Percentiles rank a stretch among this genome's conserved stretches.
phyloP scores from a whole-genome alignment of 257 asterid species.

The Plantago elongata region DNA sequence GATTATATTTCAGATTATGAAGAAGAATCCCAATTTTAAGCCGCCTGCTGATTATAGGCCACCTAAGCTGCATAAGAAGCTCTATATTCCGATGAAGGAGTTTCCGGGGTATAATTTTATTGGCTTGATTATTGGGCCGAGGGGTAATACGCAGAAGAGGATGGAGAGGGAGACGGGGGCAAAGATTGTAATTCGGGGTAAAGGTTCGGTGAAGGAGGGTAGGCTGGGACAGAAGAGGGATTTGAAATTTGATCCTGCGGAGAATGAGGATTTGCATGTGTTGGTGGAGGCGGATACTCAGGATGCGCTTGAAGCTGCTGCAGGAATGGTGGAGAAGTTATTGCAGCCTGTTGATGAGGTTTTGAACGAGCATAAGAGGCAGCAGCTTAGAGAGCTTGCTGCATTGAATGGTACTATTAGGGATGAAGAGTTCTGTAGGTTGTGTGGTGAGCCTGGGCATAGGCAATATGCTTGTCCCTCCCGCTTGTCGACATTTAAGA shows the following conservation, averaged over 20 bases:
- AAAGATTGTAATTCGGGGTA: constrained; percentile 91
- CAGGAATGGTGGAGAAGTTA: constrained; percentile 92
- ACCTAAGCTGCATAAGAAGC: constrained; percentile 88
- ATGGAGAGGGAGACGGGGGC: constrained; percentile 98
- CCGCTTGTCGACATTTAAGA: constrained; percentile 73
- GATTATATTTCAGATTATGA: constrained; percentile 73
- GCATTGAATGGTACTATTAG: constrained; percentile 94
- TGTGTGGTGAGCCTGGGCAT: constrained; percentile 96
- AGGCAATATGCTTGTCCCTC: constrained; percentile 93
- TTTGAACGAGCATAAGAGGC: constrained; percentile 93
- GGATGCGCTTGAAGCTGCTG: constrained; percentile 91
- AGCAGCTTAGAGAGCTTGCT: constrained; percentile 95
- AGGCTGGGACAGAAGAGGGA: constrained; percentile 87
- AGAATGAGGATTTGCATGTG: constrained; percentile 94
- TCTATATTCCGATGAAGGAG: constrained; percentile 91
- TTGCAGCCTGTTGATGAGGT: constrained; percentile 98
- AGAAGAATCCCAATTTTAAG: constrained; percentile 88
- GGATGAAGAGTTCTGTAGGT: constrained; percentile 86
- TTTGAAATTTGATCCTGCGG: constrained; percentile 74
- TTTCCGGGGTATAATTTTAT: constrained; percentile 91
- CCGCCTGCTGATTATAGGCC: constrained; percentile 99
- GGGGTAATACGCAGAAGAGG: constrained; percentile 95
- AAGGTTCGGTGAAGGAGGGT: constrained; percentile 96
- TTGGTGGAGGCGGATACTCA: constrained; percentile 93
- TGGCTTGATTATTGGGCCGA: constrained; percentile 87